Conservation (phyloP, 2,329 filamentous ascomycete species). For the Ceratocystis huliohia region DNA sequence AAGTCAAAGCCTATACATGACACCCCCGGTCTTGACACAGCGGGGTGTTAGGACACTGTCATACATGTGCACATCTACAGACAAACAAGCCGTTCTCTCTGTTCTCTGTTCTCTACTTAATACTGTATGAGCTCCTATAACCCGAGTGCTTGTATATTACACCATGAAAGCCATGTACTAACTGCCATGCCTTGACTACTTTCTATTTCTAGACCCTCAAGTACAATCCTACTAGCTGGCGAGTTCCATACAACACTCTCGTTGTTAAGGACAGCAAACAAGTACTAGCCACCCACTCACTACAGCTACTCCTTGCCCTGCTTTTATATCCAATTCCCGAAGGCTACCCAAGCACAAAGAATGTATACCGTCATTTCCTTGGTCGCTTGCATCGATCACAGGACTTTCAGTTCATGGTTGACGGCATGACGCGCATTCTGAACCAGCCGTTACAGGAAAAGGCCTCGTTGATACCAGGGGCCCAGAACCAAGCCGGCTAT, state of each 20-base stretch:
- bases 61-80: conserved; percentile 73
- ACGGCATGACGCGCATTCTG: conserved; percentile 83
- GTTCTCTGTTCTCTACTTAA: conserved; percentile 87
- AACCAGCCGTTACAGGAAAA: conserved; percentile 88
- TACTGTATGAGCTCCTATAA: conserved; percentile 46
- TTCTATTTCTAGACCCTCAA: conserved; percentile 58
- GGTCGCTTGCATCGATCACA: conserved; percentile 82
- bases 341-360: conserved; percentile 57
- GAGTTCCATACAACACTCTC: conserved; percentile 83
- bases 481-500: conserved; percentile 40
- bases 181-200: conserved; percentile 3
- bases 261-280: conserved; percentile 87
- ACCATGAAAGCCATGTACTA: neutral
- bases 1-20: conserved; percentile 88
- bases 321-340: conserved; percentile 83
- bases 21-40: conserved; percentile 63
- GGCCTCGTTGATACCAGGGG: conserved; percentile 72
- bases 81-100: conserved; percentile 85
- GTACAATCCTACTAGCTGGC: conserved; percentile 89
- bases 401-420: conserved; percentile 94
- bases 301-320: conserved; percentile 78
- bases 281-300: conserved; percentile 76
- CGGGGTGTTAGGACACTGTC: conserved; percentile 75
- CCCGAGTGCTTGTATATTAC: neutral
- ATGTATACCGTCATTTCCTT: conserved; percentile 86